phyloP scores from a whole-genome alignment of 108 stramenopile genomes.

The Cyclostephanos invisitatus region DNA sequence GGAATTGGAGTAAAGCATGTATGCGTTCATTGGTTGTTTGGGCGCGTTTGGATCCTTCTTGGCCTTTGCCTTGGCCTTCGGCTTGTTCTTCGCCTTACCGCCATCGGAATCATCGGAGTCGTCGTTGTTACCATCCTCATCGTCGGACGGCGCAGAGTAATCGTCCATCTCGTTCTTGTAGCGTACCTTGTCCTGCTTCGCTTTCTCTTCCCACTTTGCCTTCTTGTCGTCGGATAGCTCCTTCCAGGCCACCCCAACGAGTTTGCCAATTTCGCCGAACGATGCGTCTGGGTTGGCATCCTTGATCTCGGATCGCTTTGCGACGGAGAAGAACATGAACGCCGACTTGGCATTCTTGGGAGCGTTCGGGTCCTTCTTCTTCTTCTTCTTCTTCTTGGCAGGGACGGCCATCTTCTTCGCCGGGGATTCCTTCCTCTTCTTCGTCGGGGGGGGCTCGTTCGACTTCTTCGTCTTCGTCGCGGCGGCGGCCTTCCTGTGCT shows the following conservation, averaged over 20 bases:
- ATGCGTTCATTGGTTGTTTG: conserved; percentile 56
- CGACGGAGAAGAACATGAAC: conserved; percentile 40
- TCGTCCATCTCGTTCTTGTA: conserved; percentile 60
- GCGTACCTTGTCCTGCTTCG: conserved; percentile 61
- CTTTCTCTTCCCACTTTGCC: conserved; percentile 59
- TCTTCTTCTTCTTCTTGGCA: conserved; percentile 39
- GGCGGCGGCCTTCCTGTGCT: conserved; percentile 41
- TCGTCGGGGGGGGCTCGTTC: background rate
- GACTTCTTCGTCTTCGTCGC: conserved; percentile 24
- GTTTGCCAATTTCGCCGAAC: conserved; percentile 71
- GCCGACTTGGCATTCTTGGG: conserved; percentile 39
- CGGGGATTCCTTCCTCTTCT: conserved; percentile 16
- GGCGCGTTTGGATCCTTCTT: conserved; percentile 74
- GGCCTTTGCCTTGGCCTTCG: conserved; percentile 2
- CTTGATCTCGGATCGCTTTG: conserved; percentile 44
- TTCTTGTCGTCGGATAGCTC: conserved; percentile 52
- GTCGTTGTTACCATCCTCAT: conserved; percentile 31
- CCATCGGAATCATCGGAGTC: conserved; percentile 12
- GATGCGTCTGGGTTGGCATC: conserved; percentile 66
- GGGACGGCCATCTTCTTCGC: conserved; percentile 22
- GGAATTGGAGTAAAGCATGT: conserved; percentile 66
- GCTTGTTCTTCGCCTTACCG: background rate
- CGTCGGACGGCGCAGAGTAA: conserved; percentile 31
- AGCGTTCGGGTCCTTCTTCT: conserved; percentile 58
- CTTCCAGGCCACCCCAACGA: conserved; percentile 56